Conservation (phyloP, 148 eudicot species). For the Rhododendron kiyosumense region DNA sequence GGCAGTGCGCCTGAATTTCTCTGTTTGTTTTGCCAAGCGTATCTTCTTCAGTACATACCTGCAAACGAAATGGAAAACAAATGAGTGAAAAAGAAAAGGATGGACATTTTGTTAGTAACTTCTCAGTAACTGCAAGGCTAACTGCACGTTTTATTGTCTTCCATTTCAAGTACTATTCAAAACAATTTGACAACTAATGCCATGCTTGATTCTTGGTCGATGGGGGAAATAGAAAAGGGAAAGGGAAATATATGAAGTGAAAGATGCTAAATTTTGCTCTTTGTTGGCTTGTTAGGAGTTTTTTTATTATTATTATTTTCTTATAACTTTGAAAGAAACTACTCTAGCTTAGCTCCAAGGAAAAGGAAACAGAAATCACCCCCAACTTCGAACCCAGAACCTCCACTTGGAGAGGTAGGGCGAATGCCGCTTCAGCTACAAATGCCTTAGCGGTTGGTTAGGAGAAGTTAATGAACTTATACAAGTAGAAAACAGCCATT, state of each 20-base stretch:
- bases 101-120: not conserved
- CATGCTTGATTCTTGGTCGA: not conserved
- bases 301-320: too few species aligned
- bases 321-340: too few species aligned
- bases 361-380: not conserved
- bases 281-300: too few species aligned
- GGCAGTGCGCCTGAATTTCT: constrained; percentile 64
- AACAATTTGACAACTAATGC: not conserved
- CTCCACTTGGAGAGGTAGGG: not conserved
- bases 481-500: not conserved
- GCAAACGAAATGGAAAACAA: not conserved
- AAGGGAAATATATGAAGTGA: not conserved
- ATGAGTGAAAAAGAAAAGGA: not conserved
- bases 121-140: not conserved
- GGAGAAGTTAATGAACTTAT: not conserved
- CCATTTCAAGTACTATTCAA: not conserved
- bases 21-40: constrained; percentile 73
- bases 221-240: not conserved
- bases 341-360: not conserved
- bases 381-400: not conserved
- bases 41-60: constrained; percentile 94
- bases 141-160: not conserved
- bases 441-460: not conserved
- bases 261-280: not conserved
- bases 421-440: not conserved